Base-by-base conservation (phyloP, 331 rosid genomes). In the Acacia concinna region DNA sequence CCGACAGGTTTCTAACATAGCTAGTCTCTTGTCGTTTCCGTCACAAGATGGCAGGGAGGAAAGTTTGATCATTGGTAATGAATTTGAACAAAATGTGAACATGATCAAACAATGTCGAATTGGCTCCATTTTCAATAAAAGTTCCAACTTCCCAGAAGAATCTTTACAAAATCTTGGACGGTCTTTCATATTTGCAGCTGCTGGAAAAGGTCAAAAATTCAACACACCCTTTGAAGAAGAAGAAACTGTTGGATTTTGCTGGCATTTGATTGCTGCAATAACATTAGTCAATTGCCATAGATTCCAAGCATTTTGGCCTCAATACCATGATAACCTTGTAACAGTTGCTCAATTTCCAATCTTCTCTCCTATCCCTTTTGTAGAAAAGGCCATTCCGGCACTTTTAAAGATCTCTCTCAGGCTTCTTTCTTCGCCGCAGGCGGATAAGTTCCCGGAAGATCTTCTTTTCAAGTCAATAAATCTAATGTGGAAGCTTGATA, bases 141-240 rank as follows among this genome's bases (percentile, higher is more conserved):
- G 93, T 77, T 88, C 96, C 25, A 90, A 76, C 84, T 85, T 93
- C 21, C 97, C 87, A 0, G 93, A 81, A 34, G 94, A 91, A 2
- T 82, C 93, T 76, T 78, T 93, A 68, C 90, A 84, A 25, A 89
- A 83, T 82, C 93, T 93, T 3, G 98, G 99, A 20, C 86, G 93
- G 21, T 86, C 93, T 46, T 73, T 93, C 71, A 90, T 96, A 64
- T 90, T 88, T 76, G 86, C 97, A 14, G 91, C 99, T 15, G 99
- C 99, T 8, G 98, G 99, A 66, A 93, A 91, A 88, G 98, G 99
- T 27, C 98, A 96, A 51, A 96, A 96, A 81, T 93, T 93, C 40
- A 93, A 93, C 86, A 93, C 94, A 21, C 84, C 94, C 0, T 74
- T 89, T 65, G 98, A 96, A 78, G 97, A 96, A 86, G 98, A 96